Conservation (phyloP, 2,329 filamentous ascomycete species). For the Chaetomium sp. region DNA sequence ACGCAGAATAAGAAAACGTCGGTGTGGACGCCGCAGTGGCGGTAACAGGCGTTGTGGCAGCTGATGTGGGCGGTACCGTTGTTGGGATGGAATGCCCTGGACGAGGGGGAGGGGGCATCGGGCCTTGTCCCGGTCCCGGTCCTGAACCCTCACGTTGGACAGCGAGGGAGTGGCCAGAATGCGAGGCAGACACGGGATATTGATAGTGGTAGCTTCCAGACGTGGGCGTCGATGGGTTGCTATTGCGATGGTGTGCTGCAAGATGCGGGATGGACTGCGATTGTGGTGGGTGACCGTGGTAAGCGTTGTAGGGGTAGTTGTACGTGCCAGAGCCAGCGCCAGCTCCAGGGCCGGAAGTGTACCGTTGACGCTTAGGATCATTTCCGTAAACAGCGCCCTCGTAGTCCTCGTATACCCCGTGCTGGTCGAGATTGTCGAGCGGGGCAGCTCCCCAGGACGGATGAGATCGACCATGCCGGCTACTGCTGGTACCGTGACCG, state of each 20-base stretch:
- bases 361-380: conserved; percentile 31
- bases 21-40: too few species aligned
- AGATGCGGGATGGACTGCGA: not conserved
- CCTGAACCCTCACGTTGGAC: conserved; percentile 8
- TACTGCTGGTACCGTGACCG: not conserved
- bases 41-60: not conserved
- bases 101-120: conserved; percentile 16
- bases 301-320: not conserved
- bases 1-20: too few species aligned
- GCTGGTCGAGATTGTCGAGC: conserved; percentile 19
- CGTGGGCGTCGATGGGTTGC: not conserved
- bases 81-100: conserved; percentile 4
- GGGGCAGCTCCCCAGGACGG: not conserved
- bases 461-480: conserved; percentile 1
- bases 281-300: not conserved
- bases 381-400: conserved; percentile 30
- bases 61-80: not conserved
- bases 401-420: conserved; percentile 35
- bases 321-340: not conserved
- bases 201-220: too few species aligned
- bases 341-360: conserved; percentile 18
- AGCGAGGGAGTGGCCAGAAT: not conserved
- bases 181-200: too few species aligned
- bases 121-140: conserved; percentile 1
- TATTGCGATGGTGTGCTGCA: not conserved